Conservation (phyloP, 2,329 filamentous ascomycete genomes). For the Fusarium protoensiforme region DNA sequence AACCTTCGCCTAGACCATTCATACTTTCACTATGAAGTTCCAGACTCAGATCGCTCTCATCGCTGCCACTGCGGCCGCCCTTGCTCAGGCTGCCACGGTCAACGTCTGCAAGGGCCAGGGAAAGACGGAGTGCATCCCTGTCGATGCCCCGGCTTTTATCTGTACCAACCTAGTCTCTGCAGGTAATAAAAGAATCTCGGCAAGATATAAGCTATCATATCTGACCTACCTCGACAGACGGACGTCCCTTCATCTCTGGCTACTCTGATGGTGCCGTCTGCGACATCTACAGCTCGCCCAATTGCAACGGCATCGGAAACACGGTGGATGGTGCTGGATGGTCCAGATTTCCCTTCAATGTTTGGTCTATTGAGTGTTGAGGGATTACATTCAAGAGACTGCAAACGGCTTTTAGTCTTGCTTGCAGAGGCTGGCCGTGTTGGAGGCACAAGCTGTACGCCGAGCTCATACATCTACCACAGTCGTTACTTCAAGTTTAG, state of each 20-base stretch:
- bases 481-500: neutral
- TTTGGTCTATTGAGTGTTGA: neutral
- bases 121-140: neutral
- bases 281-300: neutral
- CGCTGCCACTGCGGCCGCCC: neutral
- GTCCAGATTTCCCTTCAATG: neutral
- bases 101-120: conserved; percentile 2
- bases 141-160: neutral
- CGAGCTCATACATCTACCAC: fast-evolving
- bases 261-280: neutral
- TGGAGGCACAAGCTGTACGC: neutral
- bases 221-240: neutral
- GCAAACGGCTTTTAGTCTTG: neutral
- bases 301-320: neutral
- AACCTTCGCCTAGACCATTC: neutral
- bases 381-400: neutral
- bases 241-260: neutral
- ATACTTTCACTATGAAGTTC: neutral
- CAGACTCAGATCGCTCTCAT: neutral
- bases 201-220: neutral
- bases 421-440: neutral
- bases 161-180: neutral
- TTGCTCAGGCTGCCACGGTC: neutral
- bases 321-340: neutral
- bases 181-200: neutral